These are phyloP conservation scores for Xylaria venustula DNA, from an alignment of 495 filamentous ascomycete species.

Conservation along the genomic window DNA sequence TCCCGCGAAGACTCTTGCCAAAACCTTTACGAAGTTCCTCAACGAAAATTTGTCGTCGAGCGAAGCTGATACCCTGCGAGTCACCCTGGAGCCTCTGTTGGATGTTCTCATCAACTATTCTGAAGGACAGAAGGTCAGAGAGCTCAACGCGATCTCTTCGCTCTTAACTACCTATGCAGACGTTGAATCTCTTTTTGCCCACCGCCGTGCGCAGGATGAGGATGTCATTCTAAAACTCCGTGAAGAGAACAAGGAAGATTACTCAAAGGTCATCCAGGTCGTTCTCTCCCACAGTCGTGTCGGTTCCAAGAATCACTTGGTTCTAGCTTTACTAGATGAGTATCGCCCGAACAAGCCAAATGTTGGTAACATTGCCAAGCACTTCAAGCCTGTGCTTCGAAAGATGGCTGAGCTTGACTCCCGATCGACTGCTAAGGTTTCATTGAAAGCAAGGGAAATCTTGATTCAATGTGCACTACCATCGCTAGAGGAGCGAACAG, in stretches of 20 bases:
- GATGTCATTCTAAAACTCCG: slow-evolving; percentile 91
- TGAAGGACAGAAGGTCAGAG: slow-evolving; percentile 88
- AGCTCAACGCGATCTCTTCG: slow-evolving; percentile 76
- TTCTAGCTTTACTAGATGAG: slow-evolving; percentile 87
- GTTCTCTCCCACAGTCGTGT: slow-evolving; percentile 93
- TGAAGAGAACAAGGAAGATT: slow-evolving; percentile 94
- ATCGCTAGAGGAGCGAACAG: slow-evolving; percentile 88
- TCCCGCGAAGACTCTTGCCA: slow-evolving; percentile 82
- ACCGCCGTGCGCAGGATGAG: slow-evolving; percentile 81
- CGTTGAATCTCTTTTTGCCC: slow-evolving; percentile 84
- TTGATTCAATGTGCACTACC: slow-evolving; percentile 96
- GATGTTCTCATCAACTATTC: slow-evolving; percentile 79
- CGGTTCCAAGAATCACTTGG: slow-evolving; percentile 89
- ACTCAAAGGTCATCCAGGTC: slow-evolving; percentile 74
- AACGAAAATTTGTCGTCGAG: slow-evolving; percentile 75
- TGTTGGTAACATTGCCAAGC: slow-evolving; percentile 80
- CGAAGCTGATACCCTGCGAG: slow-evolving; percentile 64
- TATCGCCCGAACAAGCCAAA: slow-evolving; percentile 94
- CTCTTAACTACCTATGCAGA: slow-evolving; percentile 77
- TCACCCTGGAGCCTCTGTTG: slow-evolving; percentile 72
- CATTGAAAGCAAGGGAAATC: slow-evolving; percentile 93
- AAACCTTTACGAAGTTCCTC: slow-evolving; percentile 81
- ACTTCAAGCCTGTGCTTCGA: slow-evolving; percentile 79
- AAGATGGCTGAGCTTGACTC: slow-evolving; percentile 91
- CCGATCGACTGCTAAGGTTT: slow-evolving; percentile 87